Conservation (phyloP, 768 basidiomycete genomes). For the Panus rudis region DNA sequence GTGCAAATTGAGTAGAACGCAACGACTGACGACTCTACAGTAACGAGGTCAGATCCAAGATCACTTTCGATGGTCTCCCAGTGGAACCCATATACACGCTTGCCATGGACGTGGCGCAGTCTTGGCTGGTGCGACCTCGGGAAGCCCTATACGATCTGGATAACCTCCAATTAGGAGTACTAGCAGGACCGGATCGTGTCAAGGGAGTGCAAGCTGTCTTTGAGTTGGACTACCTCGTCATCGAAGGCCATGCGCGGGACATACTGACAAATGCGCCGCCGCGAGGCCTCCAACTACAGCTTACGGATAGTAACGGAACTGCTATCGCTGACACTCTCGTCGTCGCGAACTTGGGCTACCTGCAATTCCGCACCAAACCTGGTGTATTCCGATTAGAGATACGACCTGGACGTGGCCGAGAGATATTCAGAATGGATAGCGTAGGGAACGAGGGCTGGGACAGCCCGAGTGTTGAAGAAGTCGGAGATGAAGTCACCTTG, state of each 20-base stretch:
- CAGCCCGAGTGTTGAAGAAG: conserved; percentile 60
- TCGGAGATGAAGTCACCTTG: conserved; percentile 70
- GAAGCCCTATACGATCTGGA: conserved; percentile 90
- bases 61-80: conserved; percentile 69
- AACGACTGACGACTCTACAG: conserved; percentile 1
- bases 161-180: conserved; percentile 78
- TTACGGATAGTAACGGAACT: conserved; percentile 35
- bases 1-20: background rate
- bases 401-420: conserved; percentile 69
- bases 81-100: conserved; percentile 87
- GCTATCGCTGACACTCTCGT: conserved; percentile 83
- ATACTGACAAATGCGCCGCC: conserved; percentile 57
- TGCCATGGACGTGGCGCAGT: conserved; percentile 82
- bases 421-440: conserved; percentile 79
- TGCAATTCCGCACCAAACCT: conserved; percentile 92
- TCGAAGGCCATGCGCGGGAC: conserved; percentile 94
- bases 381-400: conserved; percentile 83
- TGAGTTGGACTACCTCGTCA: conserved; percentile 83
- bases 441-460: conserved; percentile 88
- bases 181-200: conserved; percentile 46
- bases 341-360: conserved; percentile 91
- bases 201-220: conserved; percentile 69
- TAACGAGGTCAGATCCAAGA: conserved; percentile 45
- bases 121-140: conserved; percentile 91
- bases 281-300: conserved; percentile 85